Base-by-base conservation (phyloP, 345 rosid species). In the Bruguiera parviflora region DNA sequence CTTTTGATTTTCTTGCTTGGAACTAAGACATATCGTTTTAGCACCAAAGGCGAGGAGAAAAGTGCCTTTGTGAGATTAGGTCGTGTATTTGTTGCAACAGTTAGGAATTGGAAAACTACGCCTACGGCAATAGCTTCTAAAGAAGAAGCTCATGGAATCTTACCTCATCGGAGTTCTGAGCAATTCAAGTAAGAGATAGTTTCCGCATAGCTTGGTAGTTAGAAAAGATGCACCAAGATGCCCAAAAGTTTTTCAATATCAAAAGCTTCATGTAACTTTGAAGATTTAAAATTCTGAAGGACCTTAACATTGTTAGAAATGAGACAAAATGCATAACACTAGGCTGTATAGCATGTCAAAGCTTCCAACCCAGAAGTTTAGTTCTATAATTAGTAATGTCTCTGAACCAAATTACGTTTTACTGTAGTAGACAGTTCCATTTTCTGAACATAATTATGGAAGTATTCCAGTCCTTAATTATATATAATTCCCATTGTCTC, bases 1-100 rank as follows among this genome's bases (percentile, higher is more conserved):
- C 39, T 71, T 0, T 4, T 63, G 25, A 21, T 64, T 37, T 63
- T 63, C 68, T 37, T 71, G 19, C 74, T 71, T 53, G 74, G 74
- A 20, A 71, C 37, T 8, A 63, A 5, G 47, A 63, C 56, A 20
- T 71, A 71, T 21, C 20, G 74, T 39, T 71, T 37, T 27, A 63
- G 63, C 7, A 28, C 37, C 55, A 55, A 55, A 6, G 22, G 28
- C 5, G 13, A 63, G 1, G 68, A 55, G 53, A 39, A n/a, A 25
- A 71, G 64, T 24, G 62, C 74, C n/a, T 53, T 71, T 20, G 5
- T 31, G 47, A 58, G 61, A 37, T 37, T 64, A 8, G 68, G 68
- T 63, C 6, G 35, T 10, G 29, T 57, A 16, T 27, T 71, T 21
- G 8, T 28, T 56, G 27, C 56, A 43, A 25, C 63, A 10, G 6